These are phyloP conservation scores for Sechiopsis laciniata DNA, from an alignment of 306 rosid species.

Conservation along the genomic window DNA sequence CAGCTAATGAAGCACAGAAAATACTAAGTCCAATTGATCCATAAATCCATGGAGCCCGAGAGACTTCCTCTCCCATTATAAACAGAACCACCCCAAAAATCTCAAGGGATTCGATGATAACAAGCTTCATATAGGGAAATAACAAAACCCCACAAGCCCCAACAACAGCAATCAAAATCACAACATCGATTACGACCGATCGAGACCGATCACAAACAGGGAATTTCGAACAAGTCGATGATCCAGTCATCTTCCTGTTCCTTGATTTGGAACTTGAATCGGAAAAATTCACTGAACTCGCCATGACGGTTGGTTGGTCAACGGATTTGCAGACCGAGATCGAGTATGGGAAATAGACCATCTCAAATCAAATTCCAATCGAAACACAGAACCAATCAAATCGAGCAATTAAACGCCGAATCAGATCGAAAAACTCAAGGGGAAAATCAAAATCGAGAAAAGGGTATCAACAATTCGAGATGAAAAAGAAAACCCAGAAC, in stretches of 20 bases:
- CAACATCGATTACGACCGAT: slow-evolving; percentile 64
- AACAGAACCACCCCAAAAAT: slow-evolving; percentile 29
- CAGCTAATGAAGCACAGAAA: slow-evolving; percentile 56
- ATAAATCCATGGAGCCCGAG: slow-evolving; percentile 60
- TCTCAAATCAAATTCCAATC: slow-evolving; percentile 43
- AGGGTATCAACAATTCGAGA: slow-evolving; percentile 14
- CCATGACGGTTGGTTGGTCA: slow-evolving; percentile 56
- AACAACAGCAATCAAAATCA: slow-evolving; percentile 58
- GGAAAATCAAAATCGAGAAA: slow-evolving; percentile 12
- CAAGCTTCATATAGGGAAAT: slow-evolving; percentile 51
- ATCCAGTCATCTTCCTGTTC: slow-evolving; percentile 39
- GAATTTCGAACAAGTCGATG: slow-evolving; percentile 43
- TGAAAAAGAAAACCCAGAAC: slow-evolving; percentile 29
- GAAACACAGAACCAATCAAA: slow-evolving; percentile 29
- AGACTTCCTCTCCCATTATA: slow-evolving; percentile 61
- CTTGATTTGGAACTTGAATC: slow-evolving; percentile 44
- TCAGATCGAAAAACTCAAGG: slow-evolving; percentile 43
- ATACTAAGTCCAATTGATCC: slow-evolving; percentile 53
- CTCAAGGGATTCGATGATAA: slow-evolving; percentile 31
- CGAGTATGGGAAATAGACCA: slow-evolving; percentile 88
- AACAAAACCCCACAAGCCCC: slow-evolving; percentile 54
- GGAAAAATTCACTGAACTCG: slow-evolving; percentile 42
- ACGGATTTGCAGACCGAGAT: slow-evolving; percentile 89
- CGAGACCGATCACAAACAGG: slow-evolving; percentile 69
- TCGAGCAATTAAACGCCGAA: slow-evolving; percentile 26